Base-by-base conservation (phyloP, 2,329 filamentous ascomycete species). In the Penicillium capsulatum region DNA sequence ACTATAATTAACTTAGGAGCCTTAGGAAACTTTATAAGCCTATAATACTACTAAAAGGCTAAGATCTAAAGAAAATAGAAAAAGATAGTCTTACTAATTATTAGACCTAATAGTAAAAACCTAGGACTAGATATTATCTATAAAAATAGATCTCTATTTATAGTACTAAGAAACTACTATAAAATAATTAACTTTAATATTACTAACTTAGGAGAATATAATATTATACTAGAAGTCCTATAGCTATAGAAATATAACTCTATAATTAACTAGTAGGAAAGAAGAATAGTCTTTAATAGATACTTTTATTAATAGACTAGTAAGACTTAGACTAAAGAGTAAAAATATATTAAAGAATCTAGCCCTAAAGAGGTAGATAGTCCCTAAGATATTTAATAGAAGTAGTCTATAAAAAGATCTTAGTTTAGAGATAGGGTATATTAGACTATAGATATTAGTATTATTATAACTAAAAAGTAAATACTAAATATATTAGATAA, bases 241-340 rank as follows among this genome's bases (percentile, higher is more conserved):
- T 42, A 36, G 29, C 14, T 36, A 35, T 26, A 32, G 22, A n/a
- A 32, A 22, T 38, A 38, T 38, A 41, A 22, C 34, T 31, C 31
- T 35, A 33, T 17, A 14, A 35, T 45, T 22, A 17, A 40, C 7
- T 35, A 35, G 14, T 17, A 19, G 15, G 22, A 3, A 17, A 20
- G 20, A 15, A 28, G 7, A 28, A 34, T 33, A 17, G 30, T 26
- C 14, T 32, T 36, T 37, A 40, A 33, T 24, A 26, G 40, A n/a
- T 45, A 31, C 30, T 33, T 27, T 22, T 45, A 35, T 33, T 17
- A 31, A 24, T 34, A 41, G 7, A 37, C 15, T 38, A 31, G 19
- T 34, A 27, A 14, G 5, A 36, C 26, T 19, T 26, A 31, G 24
- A 38, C 32, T 31, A n/a, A 13, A 19, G 31, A 36, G 14, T 14